Evolutionary conservation across 257 asterid genomes (phyloP).

Genomic region (Solanum arcanum): DNA sequence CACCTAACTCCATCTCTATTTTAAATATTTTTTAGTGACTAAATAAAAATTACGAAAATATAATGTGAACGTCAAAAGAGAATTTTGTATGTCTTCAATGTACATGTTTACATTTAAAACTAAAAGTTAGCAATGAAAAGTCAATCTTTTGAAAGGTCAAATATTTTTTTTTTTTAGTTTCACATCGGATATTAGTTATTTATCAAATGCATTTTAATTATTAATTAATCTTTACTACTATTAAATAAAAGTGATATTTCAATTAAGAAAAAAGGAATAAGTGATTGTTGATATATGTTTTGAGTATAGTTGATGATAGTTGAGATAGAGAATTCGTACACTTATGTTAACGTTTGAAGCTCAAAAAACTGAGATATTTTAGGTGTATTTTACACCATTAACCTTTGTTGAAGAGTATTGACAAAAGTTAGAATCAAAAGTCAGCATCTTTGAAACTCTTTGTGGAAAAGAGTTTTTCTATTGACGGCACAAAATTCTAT

Average conservation of each 20-base stretch:
- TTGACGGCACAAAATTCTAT: neutral
- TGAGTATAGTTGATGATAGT: neutral
- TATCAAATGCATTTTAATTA: neutral
- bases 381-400: too few species aligned
- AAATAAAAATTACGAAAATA: neutral
- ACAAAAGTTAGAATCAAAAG: neutral
- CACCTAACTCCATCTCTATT: too few species aligned
- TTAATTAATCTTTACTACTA: neutral
- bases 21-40: neutral
- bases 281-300: neutral
- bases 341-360: rapidly evolving
- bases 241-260: neutral
- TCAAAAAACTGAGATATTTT: neutral
- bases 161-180: neutral
- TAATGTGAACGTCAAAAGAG: neutral
- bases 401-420: neutral
- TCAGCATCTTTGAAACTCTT: neutral
- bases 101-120: neutral
- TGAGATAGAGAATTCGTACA: neutral
- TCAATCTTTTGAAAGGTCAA: neutral
- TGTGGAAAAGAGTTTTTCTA: neutral
- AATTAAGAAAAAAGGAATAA: neutral
- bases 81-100: neutral
- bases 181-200: neutral
- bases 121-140: neutral